Base-by-base conservation (phyloP, 352 stramenopile species). In the Thalassiosira mediterranea region DNA sequence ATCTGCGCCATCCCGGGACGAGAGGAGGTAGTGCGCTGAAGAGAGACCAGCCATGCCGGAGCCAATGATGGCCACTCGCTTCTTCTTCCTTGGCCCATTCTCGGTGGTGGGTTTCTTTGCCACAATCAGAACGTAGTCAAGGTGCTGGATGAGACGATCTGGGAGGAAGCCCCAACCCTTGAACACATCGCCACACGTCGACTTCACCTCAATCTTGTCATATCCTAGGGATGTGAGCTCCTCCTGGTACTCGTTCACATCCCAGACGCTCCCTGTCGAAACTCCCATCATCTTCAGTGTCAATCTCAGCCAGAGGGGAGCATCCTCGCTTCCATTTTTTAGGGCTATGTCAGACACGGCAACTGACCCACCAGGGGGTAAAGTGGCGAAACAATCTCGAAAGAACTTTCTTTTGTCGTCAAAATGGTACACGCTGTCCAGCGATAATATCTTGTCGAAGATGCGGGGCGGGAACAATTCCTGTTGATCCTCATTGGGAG, bases 71-170 rank as follows among this genome's bases (percentile, higher is more conserved):
- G n/a, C n/a, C n/a, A n/a, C n/a, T n/a, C n/a, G n/a, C n/a, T n/a
- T n/a, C n/a, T n/a, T n/a, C n/a, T n/a, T n/a, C n/a, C n/a, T n/a
- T n/a, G n/a, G n/a, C n/a, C n/a, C n/a, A n/a, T n/a, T n/a, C n/a
- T n/a, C n/a, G 21, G 13, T 17, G 17, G n/a, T 46, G 4, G 52
- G 52, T 32, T 38, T 44, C 2, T 17, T 46, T 19, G 52, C 52
- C 11, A n/a, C 21, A n/a, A 61, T 61, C 2, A 61, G 26, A 4
- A 32, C 52, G 21, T 61, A 61, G 31, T 61, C 52, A n/a, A 61
- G 21, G 31, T 61, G 52, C 15, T 46, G 5, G 13, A 61, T 11
- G 2, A 61, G 52, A 44, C 26, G 4, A 7, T 61, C 3, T 46
- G 52, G 52, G 11, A 61, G 28, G 25, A 44, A 61, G 10, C 11